phyloP scores from a whole-genome alignment of 2,329 filamentous ascomycete genomes.

The Talaromyces verruculosus region DNA sequence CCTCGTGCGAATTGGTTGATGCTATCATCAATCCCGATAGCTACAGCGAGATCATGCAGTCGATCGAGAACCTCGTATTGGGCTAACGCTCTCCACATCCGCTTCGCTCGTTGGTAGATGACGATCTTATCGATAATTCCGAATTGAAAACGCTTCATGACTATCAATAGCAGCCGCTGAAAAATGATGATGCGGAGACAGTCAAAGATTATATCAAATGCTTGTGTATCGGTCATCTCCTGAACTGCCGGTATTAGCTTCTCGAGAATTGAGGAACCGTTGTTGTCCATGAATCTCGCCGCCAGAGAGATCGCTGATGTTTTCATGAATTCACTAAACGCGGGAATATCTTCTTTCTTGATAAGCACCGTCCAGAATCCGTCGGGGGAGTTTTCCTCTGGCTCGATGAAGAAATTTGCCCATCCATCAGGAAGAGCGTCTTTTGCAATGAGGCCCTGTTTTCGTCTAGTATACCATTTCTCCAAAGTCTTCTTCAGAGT shows the following conservation, averaged over 20 bases:
- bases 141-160: not conserved
- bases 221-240: not conserved
- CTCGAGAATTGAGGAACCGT: not conserved
- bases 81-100: not conserved
- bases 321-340: not conserved
- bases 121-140: not conserved
- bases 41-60: not conserved
- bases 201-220: not conserved
- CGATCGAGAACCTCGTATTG: constrained; percentile 2
- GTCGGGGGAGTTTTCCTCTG: not conserved
- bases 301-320: not conserved
- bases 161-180: not conserved
- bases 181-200: not conserved
- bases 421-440: constrained; percentile 7
- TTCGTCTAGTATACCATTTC: not conserved
- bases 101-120: not conserved
- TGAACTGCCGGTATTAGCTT: not conserved
- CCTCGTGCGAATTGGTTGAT: constrained; percentile 3
- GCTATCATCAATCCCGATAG: not conserved
- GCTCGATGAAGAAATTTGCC: not conserved
- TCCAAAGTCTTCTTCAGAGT: constrained; percentile 3
- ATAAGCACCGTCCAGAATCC: not conserved
- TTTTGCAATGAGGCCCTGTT: constrained; percentile 1
- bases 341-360: constrained; percentile 5
- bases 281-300: constrained; percentile 2